phyloP scores from a whole-genome alignment of 2,329 filamentous ascomycete genomes.

The Cadophora luteo-olivacea region DNA sequence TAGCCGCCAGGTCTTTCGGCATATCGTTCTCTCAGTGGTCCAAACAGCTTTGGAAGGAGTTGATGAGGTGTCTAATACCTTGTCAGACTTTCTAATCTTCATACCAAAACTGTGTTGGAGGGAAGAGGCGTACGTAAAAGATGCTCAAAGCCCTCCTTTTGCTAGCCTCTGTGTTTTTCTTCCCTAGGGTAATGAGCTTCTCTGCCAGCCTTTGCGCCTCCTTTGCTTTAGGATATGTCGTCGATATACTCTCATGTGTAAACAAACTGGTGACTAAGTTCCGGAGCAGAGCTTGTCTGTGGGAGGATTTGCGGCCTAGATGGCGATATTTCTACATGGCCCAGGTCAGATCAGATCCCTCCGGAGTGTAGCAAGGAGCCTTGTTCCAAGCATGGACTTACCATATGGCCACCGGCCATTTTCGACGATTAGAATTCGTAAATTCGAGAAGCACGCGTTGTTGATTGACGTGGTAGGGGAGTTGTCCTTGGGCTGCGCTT shows the following conservation, averaged over 20 bases:
- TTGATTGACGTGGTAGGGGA: background rate
- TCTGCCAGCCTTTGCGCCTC: slow-evolving; percentile 94
- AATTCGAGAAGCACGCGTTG: background rate
- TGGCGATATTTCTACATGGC: slow-evolving; percentile 75
- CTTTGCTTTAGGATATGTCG: slow-evolving; percentile 96
- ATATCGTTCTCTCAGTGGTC: slow-evolving; percentile 81
- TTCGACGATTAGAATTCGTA: background rate
- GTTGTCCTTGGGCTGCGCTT: background rate
- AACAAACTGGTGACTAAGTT: slow-evolving; percentile 96
- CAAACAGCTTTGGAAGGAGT: slow-evolving; percentile 87
- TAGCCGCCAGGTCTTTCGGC: slow-evolving; percentile 83
- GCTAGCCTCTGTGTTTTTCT: slow-evolving; percentile 87
- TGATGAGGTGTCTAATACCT: slow-evolving; percentile 65
- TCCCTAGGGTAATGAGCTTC: slow-evolving; percentile 91
- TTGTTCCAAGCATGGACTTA: background rate
- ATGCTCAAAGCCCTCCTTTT: slow-evolving; percentile 77
- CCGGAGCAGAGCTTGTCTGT: slow-evolving; percentile 89
- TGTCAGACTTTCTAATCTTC: slow-evolving; percentile 17
- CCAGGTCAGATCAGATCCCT: background rate
- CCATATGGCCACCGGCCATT: slow-evolving; percentile 22
- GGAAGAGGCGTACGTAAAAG: slow-evolving; percentile 73
- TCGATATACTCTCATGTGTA: slow-evolving; percentile 90
- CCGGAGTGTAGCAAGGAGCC: background rate
- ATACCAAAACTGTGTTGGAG: background rate
- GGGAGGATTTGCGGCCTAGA: slow-evolving; percentile 82